Percentiles rank a stretch among this genome's conserved stretches.
Conservation (phyloP, 1,139 yeast species). For the Pichia sp. region DNA sequence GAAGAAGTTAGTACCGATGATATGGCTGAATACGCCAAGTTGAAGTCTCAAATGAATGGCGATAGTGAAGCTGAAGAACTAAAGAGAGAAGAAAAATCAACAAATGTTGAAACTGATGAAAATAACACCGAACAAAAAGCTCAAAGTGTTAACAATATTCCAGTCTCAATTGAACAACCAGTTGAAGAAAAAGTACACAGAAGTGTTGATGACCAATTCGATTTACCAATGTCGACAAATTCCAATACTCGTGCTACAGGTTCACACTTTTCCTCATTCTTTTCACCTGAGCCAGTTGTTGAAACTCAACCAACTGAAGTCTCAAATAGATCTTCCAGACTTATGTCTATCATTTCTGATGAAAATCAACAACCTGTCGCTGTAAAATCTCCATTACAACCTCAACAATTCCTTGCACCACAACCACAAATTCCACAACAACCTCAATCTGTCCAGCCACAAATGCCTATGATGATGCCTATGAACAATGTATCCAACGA, state of each 20-base stretch:
- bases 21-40: slow-evolving; percentile 22
- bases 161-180: background rate
- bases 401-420: background rate
- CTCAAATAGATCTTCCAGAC: slow-evolving; percentile 21
- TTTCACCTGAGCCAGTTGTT: slow-evolving; percentile 12
- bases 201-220: slow-evolving; percentile 15
- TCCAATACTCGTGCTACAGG: slow-evolving; percentile 7
- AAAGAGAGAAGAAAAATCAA: background rate
- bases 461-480: slow-evolving; percentile 3
- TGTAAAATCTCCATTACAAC: slow-evolving; percentile 3
- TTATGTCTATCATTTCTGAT: slow-evolving; percentile 22
- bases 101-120: background rate
- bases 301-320: background rate
- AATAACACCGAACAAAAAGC: background rate
- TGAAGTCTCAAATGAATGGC: slow-evolving; percentile 8
- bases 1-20: slow-evolving; percentile 37
- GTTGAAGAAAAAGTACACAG: background rate
- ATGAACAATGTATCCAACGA: background rate
- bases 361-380: background rate
- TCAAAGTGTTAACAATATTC: background rate
- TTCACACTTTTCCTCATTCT: slow-evolving; percentile 29
- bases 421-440: background rate
- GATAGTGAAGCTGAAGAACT: background rate
- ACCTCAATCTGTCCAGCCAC: background rate
- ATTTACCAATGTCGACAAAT: slow-evolving; percentile 2